A percentile compares a stretch with the other conserved stretches of the same genome.
Conservation (phyloP, 768 basidiomycete species). For the Boletellus ananiceps region DNA sequence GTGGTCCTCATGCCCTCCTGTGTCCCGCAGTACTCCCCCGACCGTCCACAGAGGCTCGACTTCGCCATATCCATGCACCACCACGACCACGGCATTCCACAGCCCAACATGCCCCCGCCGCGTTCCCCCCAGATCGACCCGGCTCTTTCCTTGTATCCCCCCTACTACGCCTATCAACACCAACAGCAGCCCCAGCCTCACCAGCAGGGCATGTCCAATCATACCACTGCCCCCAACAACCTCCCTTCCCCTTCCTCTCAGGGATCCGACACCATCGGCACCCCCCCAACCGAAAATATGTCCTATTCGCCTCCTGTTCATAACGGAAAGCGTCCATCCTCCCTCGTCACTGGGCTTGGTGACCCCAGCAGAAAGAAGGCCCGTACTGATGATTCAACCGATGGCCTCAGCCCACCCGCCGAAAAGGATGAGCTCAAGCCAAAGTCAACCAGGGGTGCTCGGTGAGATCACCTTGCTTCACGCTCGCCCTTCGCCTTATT, state of each 20-base stretch:
- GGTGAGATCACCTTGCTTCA: slow-evolving; percentile 42
- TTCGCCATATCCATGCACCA: slow-evolving; percentile 41
- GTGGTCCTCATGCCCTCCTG: slow-evolving; percentile 18
- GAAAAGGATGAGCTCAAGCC: slow-evolving; percentile 67
- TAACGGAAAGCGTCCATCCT: slow-evolving; percentile 67
- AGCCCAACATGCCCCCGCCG: slow-evolving; percentile 40
- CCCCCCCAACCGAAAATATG: slow-evolving; percentile 63
- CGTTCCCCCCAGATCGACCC: slow-evolving; percentile 69
- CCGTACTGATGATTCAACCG: slow-evolving; percentile 51
- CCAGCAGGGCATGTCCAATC: slow-evolving; percentile 48
- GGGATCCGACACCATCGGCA: slow-evolving; percentile 71
- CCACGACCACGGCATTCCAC: slow-evolving; percentile 40
- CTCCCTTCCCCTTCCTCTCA: slow-evolving; percentile 79
- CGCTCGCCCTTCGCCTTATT: slow-evolving; percentile 7
- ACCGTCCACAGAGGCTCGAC: slow-evolving; percentile 35
- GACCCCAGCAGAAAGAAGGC: slow-evolving; percentile 53
- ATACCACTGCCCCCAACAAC: slow-evolving; percentile 51
- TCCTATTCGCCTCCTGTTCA: slow-evolving; percentile 46
- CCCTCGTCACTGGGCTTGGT: slow-evolving; percentile 34
- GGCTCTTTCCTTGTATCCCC: slow-evolving; percentile 59
- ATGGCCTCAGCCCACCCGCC: slow-evolving; percentile 46
- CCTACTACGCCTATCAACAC: slow-evolving; percentile 56
- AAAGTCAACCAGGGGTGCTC: slow-evolving; percentile 84
- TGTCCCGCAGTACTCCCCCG: slow-evolving; percentile 21
- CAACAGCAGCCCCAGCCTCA: slow-evolving; percentile 40